Evolutionary conservation across 495 filamentous ascomycete genomes (phyloP).

Genomic region (Neurospora sp.): DNA sequence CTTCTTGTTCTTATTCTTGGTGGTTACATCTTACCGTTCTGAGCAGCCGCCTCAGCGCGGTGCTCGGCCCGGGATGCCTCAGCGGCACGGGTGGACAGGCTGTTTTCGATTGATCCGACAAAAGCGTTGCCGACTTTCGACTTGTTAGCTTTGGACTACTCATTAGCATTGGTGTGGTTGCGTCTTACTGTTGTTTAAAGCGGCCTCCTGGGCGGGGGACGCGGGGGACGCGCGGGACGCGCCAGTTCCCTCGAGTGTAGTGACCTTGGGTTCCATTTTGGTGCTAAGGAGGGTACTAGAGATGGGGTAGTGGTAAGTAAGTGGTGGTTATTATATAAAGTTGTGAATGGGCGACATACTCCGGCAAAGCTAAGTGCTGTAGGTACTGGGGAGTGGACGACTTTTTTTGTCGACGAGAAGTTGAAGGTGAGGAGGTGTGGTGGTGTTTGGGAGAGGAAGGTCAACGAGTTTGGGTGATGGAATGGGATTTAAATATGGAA

Average conservation of each 20-base stretch:
- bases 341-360: not conserved
- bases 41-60: no score
- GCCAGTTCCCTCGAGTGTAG: not conserved
- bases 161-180: not conserved
- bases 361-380: no score
- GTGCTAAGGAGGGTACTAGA: not conserved
- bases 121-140: not conserved
- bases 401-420: no score
- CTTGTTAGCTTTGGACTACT: not conserved
- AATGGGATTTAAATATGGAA: not conserved
- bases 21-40: no score
- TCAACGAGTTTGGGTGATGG: not conserved
- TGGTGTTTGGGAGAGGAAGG: not conserved
- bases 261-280: not conserved
- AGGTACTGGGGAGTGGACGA: no score
- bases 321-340: not conserved
- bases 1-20: no score
- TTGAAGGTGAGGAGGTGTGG: no score
- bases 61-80: no score
- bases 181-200: not conserved
- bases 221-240: no score
- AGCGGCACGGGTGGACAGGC: not conserved
- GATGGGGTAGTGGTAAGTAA: not conserved
- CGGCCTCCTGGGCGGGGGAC: not conserved
- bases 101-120: not conserved